Evolutionary conservation across 225 moss, liverwort and hornwort species (phyloP).

Genomic region (Antitrichia curtipendula): DNA sequence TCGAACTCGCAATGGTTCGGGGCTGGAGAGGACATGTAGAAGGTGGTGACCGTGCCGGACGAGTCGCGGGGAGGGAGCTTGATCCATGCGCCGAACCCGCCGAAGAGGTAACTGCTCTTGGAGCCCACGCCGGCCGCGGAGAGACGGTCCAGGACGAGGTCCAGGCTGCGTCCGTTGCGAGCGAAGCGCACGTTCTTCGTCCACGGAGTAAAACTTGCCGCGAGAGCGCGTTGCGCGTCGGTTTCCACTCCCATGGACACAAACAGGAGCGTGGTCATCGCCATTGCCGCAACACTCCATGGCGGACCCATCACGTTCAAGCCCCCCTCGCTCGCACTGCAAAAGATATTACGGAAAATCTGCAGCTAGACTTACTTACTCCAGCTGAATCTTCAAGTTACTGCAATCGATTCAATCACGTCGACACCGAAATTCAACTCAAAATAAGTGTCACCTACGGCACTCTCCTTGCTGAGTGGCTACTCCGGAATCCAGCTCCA

Average conservation of each 20-base stretch:
- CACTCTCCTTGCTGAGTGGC: background rate
- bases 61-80: slow-evolving; percentile 33
- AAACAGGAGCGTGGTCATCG: background rate
- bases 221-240: background rate
- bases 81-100: slow-evolving; percentile 21
- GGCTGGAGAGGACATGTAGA: slow-evolving; percentile 28
- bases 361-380: background rate
- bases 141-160: background rate
- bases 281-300: background rate
- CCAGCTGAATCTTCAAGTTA: no score
- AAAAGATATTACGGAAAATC: background rate
- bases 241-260: background rate
- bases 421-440: background rate
- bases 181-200: slow-evolving; percentile 13
- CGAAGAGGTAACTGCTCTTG: slow-evolving; percentile 20
- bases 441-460: background rate
- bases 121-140: slow-evolving; percentile 36
- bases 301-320: background rate
- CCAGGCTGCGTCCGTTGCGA: background rate
- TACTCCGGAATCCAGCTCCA: background rate
- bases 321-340: no score
- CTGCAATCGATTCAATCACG: background rate
- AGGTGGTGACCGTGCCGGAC: slow-evolving; percentile 35
- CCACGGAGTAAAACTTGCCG: background rate
- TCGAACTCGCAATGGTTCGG: slow-evolving; percentile 35